phyloP scores from a whole-genome alignment of 2,329 filamentous ascomycete species.

The Alternaria conjuncta region DNA sequence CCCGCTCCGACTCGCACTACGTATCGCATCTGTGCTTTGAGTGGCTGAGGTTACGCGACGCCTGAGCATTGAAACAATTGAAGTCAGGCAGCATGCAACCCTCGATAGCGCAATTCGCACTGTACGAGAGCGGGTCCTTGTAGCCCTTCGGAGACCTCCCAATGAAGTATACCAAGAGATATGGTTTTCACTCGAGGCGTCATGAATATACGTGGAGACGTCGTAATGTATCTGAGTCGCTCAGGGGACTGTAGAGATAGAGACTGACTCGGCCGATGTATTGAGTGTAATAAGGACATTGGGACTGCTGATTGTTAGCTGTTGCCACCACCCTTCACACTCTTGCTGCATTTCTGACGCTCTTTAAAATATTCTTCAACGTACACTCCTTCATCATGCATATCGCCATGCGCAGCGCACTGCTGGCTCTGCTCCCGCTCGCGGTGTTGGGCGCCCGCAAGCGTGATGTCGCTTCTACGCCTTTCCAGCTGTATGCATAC shows the following conservation, averaged over 20 bases:
- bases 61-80: background rate
- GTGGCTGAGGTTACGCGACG: background rate
- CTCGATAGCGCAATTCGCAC: background rate
- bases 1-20: background rate
- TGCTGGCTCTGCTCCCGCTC: background rate
- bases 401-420: background rate
- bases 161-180: background rate
- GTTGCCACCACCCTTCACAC: background rate
- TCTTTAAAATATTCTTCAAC: background rate
- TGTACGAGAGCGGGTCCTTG: background rate
- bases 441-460: background rate
- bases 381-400: background rate
- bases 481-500: slow-evolving; percentile 25
- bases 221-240: background rate
- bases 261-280: background rate
- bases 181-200: background rate
- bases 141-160: background rate
- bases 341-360: background rate
- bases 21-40: background rate
- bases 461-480: background rate
- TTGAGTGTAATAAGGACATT: background rate
- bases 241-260: background rate
- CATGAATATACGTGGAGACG: background rate
- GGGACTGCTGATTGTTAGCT: background rate
- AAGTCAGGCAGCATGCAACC: background rate